These are phyloP conservation scores for Escallonia herrerae DNA, from an alignment of 129 eudicot genomes.

Conservation along the genomic window DNA sequence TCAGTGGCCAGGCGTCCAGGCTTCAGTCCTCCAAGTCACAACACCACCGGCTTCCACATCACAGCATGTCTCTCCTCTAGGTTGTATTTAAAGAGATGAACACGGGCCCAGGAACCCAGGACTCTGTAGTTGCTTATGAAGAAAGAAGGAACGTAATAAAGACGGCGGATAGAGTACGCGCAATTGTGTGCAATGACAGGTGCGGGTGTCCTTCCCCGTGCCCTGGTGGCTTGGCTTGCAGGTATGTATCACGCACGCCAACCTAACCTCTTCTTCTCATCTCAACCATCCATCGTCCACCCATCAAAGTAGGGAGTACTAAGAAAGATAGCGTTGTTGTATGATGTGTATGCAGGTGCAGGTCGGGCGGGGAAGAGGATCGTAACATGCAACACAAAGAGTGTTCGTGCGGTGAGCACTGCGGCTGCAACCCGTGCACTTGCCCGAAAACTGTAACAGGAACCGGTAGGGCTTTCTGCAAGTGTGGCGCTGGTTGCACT, in stretches of 20 bases:
- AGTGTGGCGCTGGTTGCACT: slow-evolving; percentile 40
- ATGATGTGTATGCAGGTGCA: slow-evolving; percentile 31
- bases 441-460: slow-evolving; percentile 17
- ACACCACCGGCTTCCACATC: too few relatives aligned
- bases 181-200: slow-evolving; percentile 33
- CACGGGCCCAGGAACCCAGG: too few relatives aligned
- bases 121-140: neutral
- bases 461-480: slow-evolving; percentile 24
- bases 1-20: too few relatives aligned
- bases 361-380: neutral
- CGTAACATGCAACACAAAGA: slow-evolving; percentile 33
- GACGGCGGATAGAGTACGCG: slow-evolving; percentile 38
- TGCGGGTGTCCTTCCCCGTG: slow-evolving; percentile 72
- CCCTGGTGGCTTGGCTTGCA: slow-evolving; percentile 57
- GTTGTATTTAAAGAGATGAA: too few relatives aligned
- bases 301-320: too few relatives aligned
- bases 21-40: too few relatives aligned
- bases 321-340: too few relatives aligned
- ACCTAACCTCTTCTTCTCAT: too few relatives aligned
- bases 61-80: too few relatives aligned
- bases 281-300: too few relatives aligned
- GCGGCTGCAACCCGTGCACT: slow-evolving; percentile 65
- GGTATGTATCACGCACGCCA: slow-evolving; percentile 4
- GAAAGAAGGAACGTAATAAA: neutral
- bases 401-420: slow-evolving; percentile 65